Percentiles rank a stretch among this genome's conserved stretches.
phyloP scores from a whole-genome alignment of 2,329 filamentous ascomycete genomes.

The Pestalotiopsis sp. region DNA sequence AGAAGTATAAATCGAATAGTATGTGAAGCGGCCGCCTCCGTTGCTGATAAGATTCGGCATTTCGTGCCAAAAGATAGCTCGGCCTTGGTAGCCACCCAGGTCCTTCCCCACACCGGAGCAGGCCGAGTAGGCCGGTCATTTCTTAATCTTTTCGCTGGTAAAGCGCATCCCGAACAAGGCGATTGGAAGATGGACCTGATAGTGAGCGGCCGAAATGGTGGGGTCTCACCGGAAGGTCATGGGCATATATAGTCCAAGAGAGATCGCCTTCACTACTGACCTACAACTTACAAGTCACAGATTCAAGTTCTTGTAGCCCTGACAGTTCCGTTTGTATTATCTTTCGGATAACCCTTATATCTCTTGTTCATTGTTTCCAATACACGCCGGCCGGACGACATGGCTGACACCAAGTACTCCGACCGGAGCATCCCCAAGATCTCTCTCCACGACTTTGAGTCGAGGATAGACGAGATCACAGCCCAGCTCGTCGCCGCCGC shows the following conservation, averaged over 20 bases:
- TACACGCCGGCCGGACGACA: slow-evolving; percentile 10
- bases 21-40: slow-evolving; percentile 7
- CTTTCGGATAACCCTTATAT: too few relatives aligned
- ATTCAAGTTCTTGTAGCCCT: background rate
- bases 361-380: background rate
- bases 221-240: background rate
- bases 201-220: background rate
- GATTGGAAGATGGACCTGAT: background rate
- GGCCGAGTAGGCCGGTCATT: background rate
- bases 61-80: slow-evolving; percentile 6
- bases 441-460: slow-evolving; percentile 55
- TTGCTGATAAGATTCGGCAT: slow-evolving; percentile 2
- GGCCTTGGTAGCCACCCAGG: background rate
- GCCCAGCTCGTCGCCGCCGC: slow-evolving; percentile 53
- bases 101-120: slow-evolving; percentile 10
- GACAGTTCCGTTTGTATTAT: background rate
- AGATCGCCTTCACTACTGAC: background rate
- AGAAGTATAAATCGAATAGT: background rate
- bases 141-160: background rate
- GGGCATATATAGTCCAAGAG: background rate
- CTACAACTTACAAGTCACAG: background rate
- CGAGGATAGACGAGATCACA: slow-evolving; percentile 56
- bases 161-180: background rate
- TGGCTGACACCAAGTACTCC: slow-evolving; percentile 40
- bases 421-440: slow-evolving; percentile 51